These are phyloP conservation scores for Exsudoporus floridanus DNA, from an alignment of 1,284 basidiomycete genomes.

Conservation along the genomic window DNA sequence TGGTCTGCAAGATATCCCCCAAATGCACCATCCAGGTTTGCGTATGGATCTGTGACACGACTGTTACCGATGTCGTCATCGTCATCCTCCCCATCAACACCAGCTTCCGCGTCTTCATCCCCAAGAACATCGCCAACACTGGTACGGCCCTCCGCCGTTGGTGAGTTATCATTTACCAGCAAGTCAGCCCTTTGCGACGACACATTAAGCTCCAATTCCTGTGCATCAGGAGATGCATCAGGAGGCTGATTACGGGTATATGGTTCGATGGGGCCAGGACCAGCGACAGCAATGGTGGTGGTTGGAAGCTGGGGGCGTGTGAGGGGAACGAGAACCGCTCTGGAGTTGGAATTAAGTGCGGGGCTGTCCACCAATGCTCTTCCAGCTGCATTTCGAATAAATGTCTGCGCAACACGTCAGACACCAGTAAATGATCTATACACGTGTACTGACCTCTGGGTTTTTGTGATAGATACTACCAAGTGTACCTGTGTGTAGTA, in stretches of 20 bases:
- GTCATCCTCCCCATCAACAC: slow-evolving; percentile 31
- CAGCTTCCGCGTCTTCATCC: slow-evolving; percentile 17
- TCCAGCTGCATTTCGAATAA: slow-evolving; percentile 76
- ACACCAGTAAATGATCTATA: background rate
- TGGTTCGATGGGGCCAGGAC: slow-evolving; percentile 68
- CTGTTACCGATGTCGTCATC: slow-evolving; percentile 37
- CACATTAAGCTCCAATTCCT: slow-evolving; percentile 15
- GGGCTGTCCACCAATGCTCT: slow-evolving; percentile 75
- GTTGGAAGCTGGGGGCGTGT: slow-evolving; percentile 52
- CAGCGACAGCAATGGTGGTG: slow-evolving; percentile 50
- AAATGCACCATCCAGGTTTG: slow-evolving; percentile 70
- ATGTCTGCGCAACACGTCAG: slow-evolving; percentile 55
- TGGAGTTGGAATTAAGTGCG: slow-evolving; percentile 72
- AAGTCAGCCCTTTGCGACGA: slow-evolving; percentile 12
- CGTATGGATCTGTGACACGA: slow-evolving; percentile 62
- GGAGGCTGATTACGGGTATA: slow-evolving; percentile 18
- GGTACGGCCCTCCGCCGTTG: background rate
- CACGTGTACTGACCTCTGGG: slow-evolving; percentile 61
- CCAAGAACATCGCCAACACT: background rate
- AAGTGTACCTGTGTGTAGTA: slow-evolving; percentile 80
- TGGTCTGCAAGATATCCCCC: slow-evolving; percentile 63
- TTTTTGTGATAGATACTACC: slow-evolving; percentile 89
- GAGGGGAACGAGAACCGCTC: slow-evolving; percentile 66
- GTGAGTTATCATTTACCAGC: slow-evolving; percentile 3
- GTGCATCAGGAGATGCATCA: slow-evolving; percentile 23